phyloP scores from a whole-genome alignment of 2,329 filamentous ascomycete genomes.

The Colletotrichum agaves region DNA sequence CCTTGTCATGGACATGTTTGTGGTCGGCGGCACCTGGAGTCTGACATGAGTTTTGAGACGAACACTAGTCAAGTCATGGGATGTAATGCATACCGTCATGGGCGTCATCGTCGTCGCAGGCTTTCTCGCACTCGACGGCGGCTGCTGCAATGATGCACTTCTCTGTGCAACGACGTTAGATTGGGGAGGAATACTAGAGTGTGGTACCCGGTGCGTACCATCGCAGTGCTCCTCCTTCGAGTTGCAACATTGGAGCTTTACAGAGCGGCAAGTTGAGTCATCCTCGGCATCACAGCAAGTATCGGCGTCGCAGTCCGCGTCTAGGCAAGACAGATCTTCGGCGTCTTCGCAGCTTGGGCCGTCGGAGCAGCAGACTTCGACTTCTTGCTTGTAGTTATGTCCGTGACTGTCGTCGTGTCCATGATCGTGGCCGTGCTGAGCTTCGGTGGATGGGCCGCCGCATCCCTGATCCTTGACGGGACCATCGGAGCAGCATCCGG shows the following conservation, averaged over 20 bases:
- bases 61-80: slow-evolving; percentile 5
- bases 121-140: slow-evolving; percentile 45
- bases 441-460: slow-evolving; percentile 3
- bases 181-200: neutral
- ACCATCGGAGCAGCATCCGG: slow-evolving; percentile 38
- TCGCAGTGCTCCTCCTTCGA: slow-evolving; percentile 43
- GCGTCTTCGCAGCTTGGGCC: slow-evolving; percentile 12
- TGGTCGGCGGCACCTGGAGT: slow-evolving; percentile 38
- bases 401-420: slow-evolving; percentile 22
- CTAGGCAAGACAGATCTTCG: slow-evolving; percentile 5
- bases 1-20: slow-evolving; percentile 43
- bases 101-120: slow-evolving; percentile 41
- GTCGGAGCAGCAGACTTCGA: slow-evolving; percentile 12
- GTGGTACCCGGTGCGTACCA: slow-evolving; percentile 32
- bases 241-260: slow-evolving; percentile 42
- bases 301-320: slow-evolving; percentile 31
- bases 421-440: slow-evolving; percentile 2
- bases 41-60: slow-evolving; percentile 8
- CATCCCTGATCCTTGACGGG: slow-evolving; percentile 16
- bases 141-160: slow-evolving; percentile 47
- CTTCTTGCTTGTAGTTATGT: neutral
- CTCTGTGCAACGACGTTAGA: slow-evolving; percentile 40
- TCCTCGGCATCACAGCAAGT: slow-evolving; percentile 39
- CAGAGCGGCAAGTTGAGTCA: slow-evolving; percentile 23
- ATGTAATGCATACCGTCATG: slow-evolving; percentile 41